Percentiles rank a stretch among this genome's conserved stretches.
These are phyloP conservation scores for Globisporangium parvum DNA, from an alignment of 352 stramenopile genomes.

Conservation along the genomic window DNA sequence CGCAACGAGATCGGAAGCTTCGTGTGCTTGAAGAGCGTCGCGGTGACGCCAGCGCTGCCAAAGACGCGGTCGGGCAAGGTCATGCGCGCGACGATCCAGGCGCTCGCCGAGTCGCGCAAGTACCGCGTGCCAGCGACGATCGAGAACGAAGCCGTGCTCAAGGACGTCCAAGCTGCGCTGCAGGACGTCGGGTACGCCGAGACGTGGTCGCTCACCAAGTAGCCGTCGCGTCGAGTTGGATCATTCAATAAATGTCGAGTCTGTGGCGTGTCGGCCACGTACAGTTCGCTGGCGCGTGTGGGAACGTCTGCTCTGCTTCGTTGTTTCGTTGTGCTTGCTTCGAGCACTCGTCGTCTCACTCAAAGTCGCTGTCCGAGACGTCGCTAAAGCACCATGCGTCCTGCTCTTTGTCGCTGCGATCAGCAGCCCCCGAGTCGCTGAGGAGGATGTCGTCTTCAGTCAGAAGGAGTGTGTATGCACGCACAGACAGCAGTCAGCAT, in stretches of 20 bases:
- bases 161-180: constrained; percentile 21
- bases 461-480: neutral
- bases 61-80: constrained; percentile 30
- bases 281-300: neutral
- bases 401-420: constrained; percentile 5
- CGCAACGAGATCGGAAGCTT: constrained; percentile 25
- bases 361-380: constrained; percentile 66
- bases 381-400: constrained; percentile 49
- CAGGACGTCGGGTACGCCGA: constrained; percentile 29
- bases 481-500: too few species aligned
- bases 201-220: constrained; percentile 15
- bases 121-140: constrained; percentile 38
- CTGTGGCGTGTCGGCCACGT: neutral
- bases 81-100: constrained; percentile 32
- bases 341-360: constrained; percentile 11
- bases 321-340: neutral
- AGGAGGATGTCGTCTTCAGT: constrained; percentile 26
- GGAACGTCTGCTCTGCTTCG: neutral
- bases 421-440: constrained; percentile 10
- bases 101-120: constrained; percentile 28
- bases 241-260: constrained; percentile 3
- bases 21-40: constrained; percentile 24
- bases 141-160: constrained; percentile 29
- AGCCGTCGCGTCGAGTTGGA: neutral
- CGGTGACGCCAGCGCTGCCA: constrained; percentile 20